These are phyloP conservation scores for Micractinium conductrix DNA, from an alignment of 139 green algal species.

Conservation along the genomic window DNA sequence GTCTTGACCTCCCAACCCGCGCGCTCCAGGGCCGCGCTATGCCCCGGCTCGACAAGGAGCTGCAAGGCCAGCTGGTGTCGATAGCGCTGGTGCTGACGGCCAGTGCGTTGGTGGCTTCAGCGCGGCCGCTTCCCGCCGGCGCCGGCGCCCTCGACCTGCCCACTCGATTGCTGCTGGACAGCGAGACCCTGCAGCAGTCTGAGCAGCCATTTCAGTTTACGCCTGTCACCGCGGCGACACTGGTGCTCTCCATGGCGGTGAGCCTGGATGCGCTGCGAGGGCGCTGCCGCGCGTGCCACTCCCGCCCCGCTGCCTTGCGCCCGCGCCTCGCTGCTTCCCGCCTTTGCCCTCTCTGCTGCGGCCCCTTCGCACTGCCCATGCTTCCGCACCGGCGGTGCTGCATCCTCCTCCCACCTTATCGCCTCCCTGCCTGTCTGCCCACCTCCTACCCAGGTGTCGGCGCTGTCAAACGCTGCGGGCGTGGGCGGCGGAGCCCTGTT, in stretches of 20 bases:
- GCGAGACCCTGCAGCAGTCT: no score
- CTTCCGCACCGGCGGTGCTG: no score
- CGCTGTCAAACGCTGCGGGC: slow-evolving; percentile 41
- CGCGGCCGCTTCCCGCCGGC: neutral
- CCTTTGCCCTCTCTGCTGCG: no score
- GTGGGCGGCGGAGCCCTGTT: slow-evolving; percentile 59
- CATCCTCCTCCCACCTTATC: neutral
- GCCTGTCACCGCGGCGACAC: neutral
- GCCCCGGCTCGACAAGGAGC: no score
- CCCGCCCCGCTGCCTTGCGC: no score
- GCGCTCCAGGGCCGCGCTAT: no score
- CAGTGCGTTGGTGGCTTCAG: no score
- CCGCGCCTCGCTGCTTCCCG: neutral
- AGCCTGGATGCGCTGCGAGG: no score
- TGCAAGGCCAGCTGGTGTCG: neutral
- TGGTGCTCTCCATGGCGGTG: neutral
- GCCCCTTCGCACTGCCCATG: no score
- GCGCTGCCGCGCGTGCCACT: no score
- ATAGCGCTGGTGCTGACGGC: neutral
- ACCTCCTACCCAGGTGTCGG: slow-evolving; percentile 13
- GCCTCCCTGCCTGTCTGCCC: neutral
- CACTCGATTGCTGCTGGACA: no score
- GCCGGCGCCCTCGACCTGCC: neutral
- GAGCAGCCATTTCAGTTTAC: neutral
- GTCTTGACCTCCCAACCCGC: no score